Evolutionary conservation across 768 basidiomycete genomes (phyloP), one percentile per base, ranked within the genome.

Genomic region (Hygrocybe coccinea): DNA sequence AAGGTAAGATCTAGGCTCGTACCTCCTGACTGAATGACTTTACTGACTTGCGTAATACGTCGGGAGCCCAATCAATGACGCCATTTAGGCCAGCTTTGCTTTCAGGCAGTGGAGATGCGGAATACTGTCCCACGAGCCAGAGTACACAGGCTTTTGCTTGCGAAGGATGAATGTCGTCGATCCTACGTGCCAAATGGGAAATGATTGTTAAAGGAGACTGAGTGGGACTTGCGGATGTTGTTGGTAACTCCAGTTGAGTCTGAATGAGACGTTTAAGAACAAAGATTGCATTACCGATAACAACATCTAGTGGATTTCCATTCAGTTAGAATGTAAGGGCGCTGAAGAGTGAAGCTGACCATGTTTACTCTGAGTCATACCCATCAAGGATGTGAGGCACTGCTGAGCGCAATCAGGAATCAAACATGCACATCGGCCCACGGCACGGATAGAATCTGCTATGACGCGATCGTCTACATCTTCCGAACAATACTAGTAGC

Each of bases 71-170:
- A 29, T 79, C 76, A 4, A 76, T 83, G 7, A 93, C 70, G 14
- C 84, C 85, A 50, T 82, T 79, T 2, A 81, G 75, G 1, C 74
- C 69, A 15, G 69, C 59, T 38, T 61, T 56, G 22, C 62, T 64
- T 38, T 71, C 71, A 15, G 67, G 64, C 19, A 21, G 6, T 10
- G 35, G 21, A 5, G 70, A 67, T 12, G 77, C 77, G 15, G 88
- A 82, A 65, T 91, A 91, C 67, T 97, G 92, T 0, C 95, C 95
- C 0, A 93, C 92, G 0, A 97, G 81, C 93, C 95, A 97, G 22
- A 92, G 72, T 1, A 97, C 84, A 61, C 89, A 93, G 0, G 95
- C 92, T 29, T 91, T 76, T 1, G 95, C 93, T 62, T 84, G 80
- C 1, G 85, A 76, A 62, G 94, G 90, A 6, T 75, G 79, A 50